A percentile compares a stretch with the other conserved stretches of the same genome.
Evolutionary conservation across 2,329 filamentous ascomycete genomes (phyloP).

Genomic region (Cladosporium oxysporum): DNA sequence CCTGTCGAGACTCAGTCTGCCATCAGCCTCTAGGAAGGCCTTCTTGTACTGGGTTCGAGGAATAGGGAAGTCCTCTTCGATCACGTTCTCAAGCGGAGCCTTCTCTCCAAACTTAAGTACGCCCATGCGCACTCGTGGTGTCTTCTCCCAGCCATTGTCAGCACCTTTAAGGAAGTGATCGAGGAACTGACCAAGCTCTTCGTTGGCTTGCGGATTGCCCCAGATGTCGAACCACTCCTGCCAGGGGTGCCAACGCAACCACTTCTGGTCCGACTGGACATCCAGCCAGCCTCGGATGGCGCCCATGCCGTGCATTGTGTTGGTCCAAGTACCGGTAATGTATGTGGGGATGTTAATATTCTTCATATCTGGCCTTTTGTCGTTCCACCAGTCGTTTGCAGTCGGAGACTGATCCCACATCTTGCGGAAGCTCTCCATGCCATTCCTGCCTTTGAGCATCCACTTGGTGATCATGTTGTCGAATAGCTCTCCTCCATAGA

Average conservation of each 20-base stretch:
- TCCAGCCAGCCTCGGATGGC: slow-evolving; percentile 39
- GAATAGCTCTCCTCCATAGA: slow-evolving; percentile 14
- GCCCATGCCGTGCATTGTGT: slow-evolving; percentile 23
- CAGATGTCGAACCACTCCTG: slow-evolving; percentile 51
- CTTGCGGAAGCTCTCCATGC: slow-evolving; percentile 21
- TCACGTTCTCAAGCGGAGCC: slow-evolving; percentile 27
- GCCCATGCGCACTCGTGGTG: slow-evolving; percentile 46
- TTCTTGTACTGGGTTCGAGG: slow-evolving; percentile 21
- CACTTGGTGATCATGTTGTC: slow-evolving; percentile 24
- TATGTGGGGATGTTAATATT: slow-evolving; percentile 25
- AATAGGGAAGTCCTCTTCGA: slow-evolving; percentile 18
- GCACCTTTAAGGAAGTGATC: slow-evolving; percentile 46
- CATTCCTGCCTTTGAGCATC: slow-evolving; percentile 22
- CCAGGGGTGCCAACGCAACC: slow-evolving; percentile 43
- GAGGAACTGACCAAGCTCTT: slow-evolving; percentile 39
- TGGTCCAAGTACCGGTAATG: slow-evolving; percentile 20
- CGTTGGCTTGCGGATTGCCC: slow-evolving; percentile 32
- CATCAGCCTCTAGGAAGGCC: background rate
- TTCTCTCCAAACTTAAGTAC: slow-evolving; percentile 40
- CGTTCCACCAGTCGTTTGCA: slow-evolving; percentile 23
- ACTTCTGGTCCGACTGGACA: slow-evolving; percentile 42
- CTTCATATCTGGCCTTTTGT: slow-evolving; percentile 22
- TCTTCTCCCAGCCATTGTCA: slow-evolving; percentile 50
- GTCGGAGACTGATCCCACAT: slow-evolving; percentile 19
- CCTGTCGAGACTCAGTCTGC: background rate